Conservation (phyloP, 2,329 filamentous ascomycete genomes). For the Colletotrichum sp. region DNA sequence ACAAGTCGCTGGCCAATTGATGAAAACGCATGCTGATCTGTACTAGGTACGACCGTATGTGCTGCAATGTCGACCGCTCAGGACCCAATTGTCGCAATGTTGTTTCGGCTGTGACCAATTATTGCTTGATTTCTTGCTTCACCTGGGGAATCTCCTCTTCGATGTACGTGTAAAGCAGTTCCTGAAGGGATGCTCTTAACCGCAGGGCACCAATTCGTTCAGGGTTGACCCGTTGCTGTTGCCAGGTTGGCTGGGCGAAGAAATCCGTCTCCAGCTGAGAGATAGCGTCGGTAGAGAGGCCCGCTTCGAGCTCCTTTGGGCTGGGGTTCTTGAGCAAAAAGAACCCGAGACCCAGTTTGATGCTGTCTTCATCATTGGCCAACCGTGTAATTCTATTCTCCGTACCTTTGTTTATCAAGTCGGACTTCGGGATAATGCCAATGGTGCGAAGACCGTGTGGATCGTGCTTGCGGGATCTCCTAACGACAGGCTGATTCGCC, state of each 20-base stretch:
- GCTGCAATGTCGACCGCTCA: conserved; percentile 44
- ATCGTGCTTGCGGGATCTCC: conserved; percentile 19
- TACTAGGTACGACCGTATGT: conserved; percentile 55
- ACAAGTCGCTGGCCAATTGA: conserved; percentile 46
- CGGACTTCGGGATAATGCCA: conserved; percentile 64
- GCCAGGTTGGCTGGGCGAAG: conserved; percentile 48
- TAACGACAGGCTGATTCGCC: conserved; percentile 33
- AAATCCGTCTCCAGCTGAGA: conserved; percentile 40
- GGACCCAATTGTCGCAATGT: conserved; percentile 53
- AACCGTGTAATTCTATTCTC: conserved; percentile 44
- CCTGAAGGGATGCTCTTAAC: conserved; percentile 54
- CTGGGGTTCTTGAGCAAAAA: conserved; percentile 53
- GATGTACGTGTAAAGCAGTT: conserved; percentile 54
- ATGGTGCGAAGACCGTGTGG: conserved; percentile 47
- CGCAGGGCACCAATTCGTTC: conserved; percentile 49
- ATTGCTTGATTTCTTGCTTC: conserved; percentile 40
- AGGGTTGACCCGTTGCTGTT: conserved; percentile 29
- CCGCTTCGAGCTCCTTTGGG: conserved; percentile 22
- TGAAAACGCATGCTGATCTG: conserved; percentile 49
- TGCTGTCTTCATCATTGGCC: conserved; percentile 46
- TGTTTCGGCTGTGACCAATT: conserved; percentile 28
- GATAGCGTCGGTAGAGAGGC: conserved; percentile 36
- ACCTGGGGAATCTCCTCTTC: conserved; percentile 40
- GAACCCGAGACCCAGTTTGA: conserved; percentile 54
- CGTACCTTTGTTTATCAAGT: conserved; percentile 40